Evolutionary conservation across 805 yeast species (phyloP).

Genomic region (Zygotorulaspora danielsina): DNA sequence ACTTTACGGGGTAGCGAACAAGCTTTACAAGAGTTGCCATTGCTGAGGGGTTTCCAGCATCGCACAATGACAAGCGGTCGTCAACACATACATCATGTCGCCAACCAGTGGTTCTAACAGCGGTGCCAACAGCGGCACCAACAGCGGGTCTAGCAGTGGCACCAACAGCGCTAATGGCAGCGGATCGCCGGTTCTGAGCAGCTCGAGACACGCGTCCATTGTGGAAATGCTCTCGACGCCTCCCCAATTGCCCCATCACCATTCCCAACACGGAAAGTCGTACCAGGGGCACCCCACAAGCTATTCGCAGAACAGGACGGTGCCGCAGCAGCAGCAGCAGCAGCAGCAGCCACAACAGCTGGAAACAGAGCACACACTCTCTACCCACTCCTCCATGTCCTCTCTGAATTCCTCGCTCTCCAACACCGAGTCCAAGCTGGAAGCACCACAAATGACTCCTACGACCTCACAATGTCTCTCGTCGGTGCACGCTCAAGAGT

Average conservation of each 20-base stretch:
- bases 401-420: slow-evolving; percentile 28
- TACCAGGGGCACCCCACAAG: background rate
- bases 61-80: too few species aligned
- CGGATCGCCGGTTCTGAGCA: slow-evolving; percentile 9
- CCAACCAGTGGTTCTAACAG: too few species aligned
- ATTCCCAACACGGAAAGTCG: slow-evolving; percentile 35
- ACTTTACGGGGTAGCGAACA: background rate
- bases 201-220: slow-evolving; percentile 58
- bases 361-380: slow-evolving; percentile 5
- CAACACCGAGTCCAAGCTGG: slow-evolving; percentile 4
- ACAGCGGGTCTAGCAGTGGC: slow-evolving; percentile 4
- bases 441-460: slow-evolving; percentile 16
- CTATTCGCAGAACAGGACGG: background rate
- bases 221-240: slow-evolving; percentile 75
- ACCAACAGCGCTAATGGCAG: slow-evolving; percentile 10
- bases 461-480: slow-evolving; percentile 21
- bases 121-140: slow-evolving; percentile 3
- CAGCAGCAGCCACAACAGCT: slow-evolving; percentile 8
- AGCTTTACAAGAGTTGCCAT: background rate
- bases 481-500: slow-evolving; percentile 39
- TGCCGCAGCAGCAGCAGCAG: slow-evolving; percentile 14
- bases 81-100: too few species aligned
- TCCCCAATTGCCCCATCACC: slow-evolving; percentile 50
- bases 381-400: slow-evolving; percentile 41
- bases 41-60: too few species aligned